Conservation (phyloP, 768 basidiomycete genomes). For the Terana coerulea region DNA sequence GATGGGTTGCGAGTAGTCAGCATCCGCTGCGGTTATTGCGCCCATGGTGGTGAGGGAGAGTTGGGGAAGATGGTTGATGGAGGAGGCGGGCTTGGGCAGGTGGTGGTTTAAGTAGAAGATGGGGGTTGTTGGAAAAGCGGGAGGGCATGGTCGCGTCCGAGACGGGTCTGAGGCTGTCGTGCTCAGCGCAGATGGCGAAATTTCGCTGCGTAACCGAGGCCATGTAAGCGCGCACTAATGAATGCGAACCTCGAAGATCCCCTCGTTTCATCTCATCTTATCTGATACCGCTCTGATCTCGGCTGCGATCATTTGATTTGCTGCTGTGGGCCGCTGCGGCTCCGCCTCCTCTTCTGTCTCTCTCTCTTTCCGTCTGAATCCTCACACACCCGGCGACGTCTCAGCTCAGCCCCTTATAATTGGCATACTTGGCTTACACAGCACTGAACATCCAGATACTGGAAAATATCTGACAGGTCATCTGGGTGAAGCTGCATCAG, state of each 20-base stretch:
- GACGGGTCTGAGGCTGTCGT: not conserved
- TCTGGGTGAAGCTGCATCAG: no score
- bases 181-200: conserved; percentile 1
- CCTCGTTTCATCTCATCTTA: no score
- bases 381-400: no score
- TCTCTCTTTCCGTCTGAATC: no score
- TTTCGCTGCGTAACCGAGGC: not conserved
- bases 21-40: conserved; percentile 5
- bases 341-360: no score
- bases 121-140: not conserved
- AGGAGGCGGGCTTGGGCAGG: not conserved
- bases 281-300: conserved; percentile 8
- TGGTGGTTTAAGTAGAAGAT: no score
- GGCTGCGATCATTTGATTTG: not conserved
- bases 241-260: not conserved
- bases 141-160: not conserved
- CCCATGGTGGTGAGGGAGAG: not conserved
- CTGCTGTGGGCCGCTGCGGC: no score
- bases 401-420: no score
- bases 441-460: no score
- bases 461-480: no score
- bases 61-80: not conserved
- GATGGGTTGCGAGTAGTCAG: conserved; percentile 28
- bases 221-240: not conserved
- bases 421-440: no score